Evolutionary conservation across 768 basidiomycete genomes (phyloP).

Genomic region (Phylloporus scabripes): DNA sequence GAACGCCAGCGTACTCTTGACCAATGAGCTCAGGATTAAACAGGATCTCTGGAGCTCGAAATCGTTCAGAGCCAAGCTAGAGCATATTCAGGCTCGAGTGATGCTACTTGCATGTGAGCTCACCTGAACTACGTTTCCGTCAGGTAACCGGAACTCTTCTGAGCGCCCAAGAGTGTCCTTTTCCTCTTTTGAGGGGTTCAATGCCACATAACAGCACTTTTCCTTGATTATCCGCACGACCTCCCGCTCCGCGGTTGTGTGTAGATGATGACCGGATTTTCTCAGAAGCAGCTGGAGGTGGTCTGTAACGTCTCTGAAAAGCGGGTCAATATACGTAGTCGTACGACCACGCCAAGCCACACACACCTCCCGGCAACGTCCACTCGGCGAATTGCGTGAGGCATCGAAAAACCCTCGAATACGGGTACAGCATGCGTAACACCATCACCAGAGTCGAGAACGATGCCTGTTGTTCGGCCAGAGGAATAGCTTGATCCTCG

Average conservation of each 20-base stretch:
- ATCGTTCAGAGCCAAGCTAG: slow-evolving; percentile 91
- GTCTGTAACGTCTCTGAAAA: slow-evolving; percentile 86
- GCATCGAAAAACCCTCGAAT: slow-evolving; percentile 99
- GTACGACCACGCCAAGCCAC: background rate
- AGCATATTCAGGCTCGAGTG: slow-evolving; percentile 10
- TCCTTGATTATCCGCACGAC: slow-evolving; percentile 97
- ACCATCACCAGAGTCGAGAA: slow-evolving; percentile 97
- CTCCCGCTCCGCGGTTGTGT: slow-evolving; percentile 96
- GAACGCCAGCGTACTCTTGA: slow-evolving; percentile 93
- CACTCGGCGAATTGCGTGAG: slow-evolving; percentile 92
- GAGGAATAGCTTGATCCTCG: slow-evolving; percentile 78
- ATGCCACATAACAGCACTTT: slow-evolving; percentile 93
- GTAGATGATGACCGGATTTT: slow-evolving; percentile 90
- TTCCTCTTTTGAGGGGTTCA: slow-evolving; percentile 92
- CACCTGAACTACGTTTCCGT: slow-evolving; percentile 91
- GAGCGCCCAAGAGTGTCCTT: slow-evolving; percentile 73
- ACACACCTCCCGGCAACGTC: slow-evolving; percentile 91
- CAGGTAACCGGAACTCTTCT: slow-evolving; percentile 91
- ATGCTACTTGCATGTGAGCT: slow-evolving; percentile 19
- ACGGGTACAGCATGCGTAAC: slow-evolving; percentile 99
- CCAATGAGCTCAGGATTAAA: slow-evolving; percentile 98
- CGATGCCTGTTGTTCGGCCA: slow-evolving; percentile 97
- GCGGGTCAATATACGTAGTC: background rate
- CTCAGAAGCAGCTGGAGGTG: slow-evolving; percentile 91
- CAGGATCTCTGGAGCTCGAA: slow-evolving; percentile 94